Conservation (phyloP, 306 rosid species). For the Casuarina equisetifolia region DNA sequence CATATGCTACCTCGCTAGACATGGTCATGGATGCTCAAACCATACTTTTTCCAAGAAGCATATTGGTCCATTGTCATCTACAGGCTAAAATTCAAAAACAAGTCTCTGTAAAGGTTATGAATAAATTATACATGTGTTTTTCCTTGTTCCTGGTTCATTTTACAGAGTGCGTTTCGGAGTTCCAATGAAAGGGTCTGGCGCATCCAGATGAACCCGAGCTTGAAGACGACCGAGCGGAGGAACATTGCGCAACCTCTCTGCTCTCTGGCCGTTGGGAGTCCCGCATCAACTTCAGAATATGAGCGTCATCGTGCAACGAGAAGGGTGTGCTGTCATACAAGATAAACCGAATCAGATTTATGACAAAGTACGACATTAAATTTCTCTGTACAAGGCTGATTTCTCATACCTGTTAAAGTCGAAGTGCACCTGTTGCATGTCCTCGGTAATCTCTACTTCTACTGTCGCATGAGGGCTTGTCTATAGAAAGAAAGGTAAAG, state of each 20-base stretch:
- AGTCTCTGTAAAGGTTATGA: background rate
- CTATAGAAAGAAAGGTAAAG: slow-evolving; percentile 10
- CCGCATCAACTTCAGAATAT: slow-evolving; percentile 28
- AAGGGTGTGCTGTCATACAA: slow-evolving; percentile 31
- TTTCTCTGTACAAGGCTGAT: background rate
- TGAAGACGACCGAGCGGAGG: slow-evolving; percentile 31
- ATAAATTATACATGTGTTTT: background rate
- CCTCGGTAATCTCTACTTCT: slow-evolving; percentile 44
- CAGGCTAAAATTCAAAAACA: background rate
- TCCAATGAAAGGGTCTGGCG: slow-evolving; percentile 26
- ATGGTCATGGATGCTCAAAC: too few relatives aligned
- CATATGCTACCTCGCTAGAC: too few relatives aligned
- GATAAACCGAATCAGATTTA: background rate
- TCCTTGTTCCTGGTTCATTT: background rate
- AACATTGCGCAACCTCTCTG: slow-evolving; percentile 13
- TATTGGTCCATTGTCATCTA: background rate
- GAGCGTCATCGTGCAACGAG: slow-evolving; percentile 40
- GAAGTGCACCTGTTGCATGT: slow-evolving; percentile 37
- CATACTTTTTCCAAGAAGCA: background rate
- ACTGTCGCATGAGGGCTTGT: slow-evolving; percentile 39
- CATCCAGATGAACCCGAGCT: slow-evolving; percentile 1
- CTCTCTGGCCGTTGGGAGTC: slow-evolving; percentile 19
- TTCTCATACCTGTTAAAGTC: slow-evolving; percentile 36
- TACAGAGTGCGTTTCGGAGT: slow-evolving; percentile 24
- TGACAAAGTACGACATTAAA: background rate